Evolutionary conservation across 331 rosid species (phyloP).

Genomic region (Malus hybrid): DNA sequence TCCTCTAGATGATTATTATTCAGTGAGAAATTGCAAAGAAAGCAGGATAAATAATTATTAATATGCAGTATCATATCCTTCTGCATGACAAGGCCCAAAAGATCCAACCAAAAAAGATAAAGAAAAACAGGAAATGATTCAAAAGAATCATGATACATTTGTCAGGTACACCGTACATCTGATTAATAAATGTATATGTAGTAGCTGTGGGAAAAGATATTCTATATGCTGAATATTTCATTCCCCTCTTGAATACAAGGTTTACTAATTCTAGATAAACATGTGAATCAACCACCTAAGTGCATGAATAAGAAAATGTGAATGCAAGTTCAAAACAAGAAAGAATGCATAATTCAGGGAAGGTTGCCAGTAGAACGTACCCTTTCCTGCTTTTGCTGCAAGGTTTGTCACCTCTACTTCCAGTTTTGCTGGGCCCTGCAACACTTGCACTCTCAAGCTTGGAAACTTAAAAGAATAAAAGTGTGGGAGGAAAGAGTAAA

Average conservation of each 20-base stretch:
- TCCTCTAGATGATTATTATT: not conserved
- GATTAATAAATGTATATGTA: not conserved
- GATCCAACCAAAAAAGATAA: not conserved
- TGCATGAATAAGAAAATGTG: not conserved
- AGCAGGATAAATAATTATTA: not conserved
- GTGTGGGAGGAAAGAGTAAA: not conserved
- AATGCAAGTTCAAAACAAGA: not conserved
- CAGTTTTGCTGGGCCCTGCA: slow-evolving; percentile 80
- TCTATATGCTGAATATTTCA: not conserved
- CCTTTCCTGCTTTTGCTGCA: slow-evolving; percentile 96
- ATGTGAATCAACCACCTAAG: not conserved
- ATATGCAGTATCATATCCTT: not conserved
- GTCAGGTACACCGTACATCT: too few relatives aligned
- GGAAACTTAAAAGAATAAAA: not conserved
- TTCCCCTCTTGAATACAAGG: not conserved
- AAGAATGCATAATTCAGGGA: slow-evolving; percentile 11
- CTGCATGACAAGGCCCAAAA: not conserved
- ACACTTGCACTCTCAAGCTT: slow-evolving; percentile 8
- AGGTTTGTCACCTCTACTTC: slow-evolving; percentile 97
- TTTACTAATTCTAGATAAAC: not conserved
- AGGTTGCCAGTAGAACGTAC: slow-evolving; percentile 22
- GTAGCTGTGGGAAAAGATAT: not conserved
- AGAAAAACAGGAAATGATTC: too few relatives aligned
- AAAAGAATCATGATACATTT: too few relatives aligned
- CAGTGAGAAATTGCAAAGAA: not conserved